Evolutionary conservation across 2,329 filamentous ascomycete genomes (phyloP), one percentile per base, ranked within the genome.

Genomic region (Podosphaera xanthii): DNA sequence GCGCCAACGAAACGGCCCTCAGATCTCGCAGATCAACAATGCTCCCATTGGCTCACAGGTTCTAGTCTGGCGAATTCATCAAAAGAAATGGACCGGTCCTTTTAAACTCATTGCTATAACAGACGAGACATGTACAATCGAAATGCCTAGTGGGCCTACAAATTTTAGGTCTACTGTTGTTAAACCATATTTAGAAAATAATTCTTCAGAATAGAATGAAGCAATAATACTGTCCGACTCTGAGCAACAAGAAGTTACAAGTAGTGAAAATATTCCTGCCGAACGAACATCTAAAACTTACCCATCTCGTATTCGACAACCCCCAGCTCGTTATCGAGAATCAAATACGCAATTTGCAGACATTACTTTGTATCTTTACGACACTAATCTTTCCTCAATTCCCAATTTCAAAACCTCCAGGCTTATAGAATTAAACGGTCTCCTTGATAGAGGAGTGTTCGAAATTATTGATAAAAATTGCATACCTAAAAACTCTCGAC

Each of bases 61-160:
- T 31, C 46, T 61, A 2, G 53, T 59, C 7, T 61, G 53, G 55
- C 49, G 57, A 52, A 44, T 59, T 44, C 40, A 44, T 44, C 40
- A 7, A 44, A 44, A 44, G 40, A 44, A 44, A 44, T 56, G 9
- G 33, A 56, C n/a, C n/a, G 53, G 33, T 35, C 34, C 14, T 22
- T 56, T 36, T 38, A 38, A 56, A 10, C 9, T 56, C 34, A 7
- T 56, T 3, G 53, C 52, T 31, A 34, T 54, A 31, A 14, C 12
- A 30, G 31, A 35, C 12, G 52, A 54, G 6, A 35, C n/a, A 30
- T 54, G 52, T 54, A 30, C 33, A 54, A 14, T 54, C n/a, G 52
- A 30, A 31, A 30, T 54, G 31, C 52, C 33, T 33, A 5, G 31
- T 31, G 52, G 52, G 12, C 52, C 30, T 35, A 54, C 52, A 35